Percentiles rank a stretch among this genome's conserved stretches.
Conservation (phyloP, 148 eudicot species). For the Selenicereus undatus region DNA sequence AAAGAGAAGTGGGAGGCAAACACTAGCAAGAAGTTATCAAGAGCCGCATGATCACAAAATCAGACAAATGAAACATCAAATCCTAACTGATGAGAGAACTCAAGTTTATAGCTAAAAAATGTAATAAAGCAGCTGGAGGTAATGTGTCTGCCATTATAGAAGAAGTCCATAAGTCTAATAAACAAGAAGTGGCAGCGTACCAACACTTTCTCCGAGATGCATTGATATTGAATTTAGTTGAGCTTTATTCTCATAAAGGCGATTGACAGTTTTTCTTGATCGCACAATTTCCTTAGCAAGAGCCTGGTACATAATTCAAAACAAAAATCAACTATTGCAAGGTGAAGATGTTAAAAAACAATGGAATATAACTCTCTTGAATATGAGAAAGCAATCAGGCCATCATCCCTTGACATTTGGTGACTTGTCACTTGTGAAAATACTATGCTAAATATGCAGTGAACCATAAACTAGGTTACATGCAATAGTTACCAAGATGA, state of each 20-base stretch:
- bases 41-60: neutral
- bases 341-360: conserved; percentile 8
- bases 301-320: conserved; percentile 43
- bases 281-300: conserved; percentile 91
- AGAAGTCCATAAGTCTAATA: neutral
- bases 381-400: conserved; percentile 10
- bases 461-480: neutral
- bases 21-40: neutral
- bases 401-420: neutral
- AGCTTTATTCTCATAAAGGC: conserved; percentile 93
- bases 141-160: neutral
- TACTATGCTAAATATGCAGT: neutral
- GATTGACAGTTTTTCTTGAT: conserved; percentile 87
- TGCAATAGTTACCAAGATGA: neutral
- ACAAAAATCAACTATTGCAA: conserved; percentile 5
- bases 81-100: neutral
- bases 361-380: neutral
- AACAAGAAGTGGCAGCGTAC: conserved; percentile 38
- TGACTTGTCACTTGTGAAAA: too few relatives aligned
- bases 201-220: conserved; percentile 99
- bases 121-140: neutral
- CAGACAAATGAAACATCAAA: neutral
- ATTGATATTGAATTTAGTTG: conserved; percentile 96
- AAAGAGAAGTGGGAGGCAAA: neutral
- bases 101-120: neutral